Evolutionary conservation across 2,329 filamentous ascomycete species (phyloP), one percentile per base, ranked within the genome.

Genomic region (Colletotrichum orchidophilum): DNA sequence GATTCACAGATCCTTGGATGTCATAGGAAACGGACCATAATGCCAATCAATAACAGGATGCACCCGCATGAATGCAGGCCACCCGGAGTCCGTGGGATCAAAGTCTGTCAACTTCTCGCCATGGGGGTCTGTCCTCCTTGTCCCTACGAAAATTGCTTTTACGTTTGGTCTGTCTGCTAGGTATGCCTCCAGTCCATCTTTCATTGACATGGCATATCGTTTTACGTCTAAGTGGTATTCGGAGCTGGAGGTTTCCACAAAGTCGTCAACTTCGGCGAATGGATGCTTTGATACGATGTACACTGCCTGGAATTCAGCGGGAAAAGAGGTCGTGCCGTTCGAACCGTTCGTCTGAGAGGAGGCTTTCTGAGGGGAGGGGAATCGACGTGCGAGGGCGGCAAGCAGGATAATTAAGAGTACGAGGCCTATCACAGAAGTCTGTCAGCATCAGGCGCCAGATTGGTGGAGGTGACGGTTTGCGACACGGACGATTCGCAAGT

Each of bases 41-140:
- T 96, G 94, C 96, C 96, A 99, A 82, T 99, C 96, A 78, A 99
- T 95, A 11, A 99, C 93, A 0, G 96, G 96, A 81, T 99, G 95
- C 71, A 98, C 87, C 70, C 96, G 90, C 91, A 98, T 95, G 78
- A 98, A 97, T 53, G 87, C 84, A 42, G 96, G 96, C 96, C 96
- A 99, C 2, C 92, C 95, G 42, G 88, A 85, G 81, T 98, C 96
- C 5, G 96, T 99, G 61, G 87, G 88, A 79, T 97, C 94, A 79
- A 98, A 98, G 81, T 93, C 90, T 49, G 88, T 93, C 76, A 99
- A 81, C 18, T 87, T 85, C 75, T 90, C 91, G 57, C 96, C 94
- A 80, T 98, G 95, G 7, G 96, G 96, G 81, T 99, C 96, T 3
- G 96, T 98, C 75, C 96, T 87, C 66, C 96, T 86, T 2, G 96